Base-by-base conservation (phyloP, 768 basidiomycete genomes). In the Xanthoconium purpureum region DNA sequence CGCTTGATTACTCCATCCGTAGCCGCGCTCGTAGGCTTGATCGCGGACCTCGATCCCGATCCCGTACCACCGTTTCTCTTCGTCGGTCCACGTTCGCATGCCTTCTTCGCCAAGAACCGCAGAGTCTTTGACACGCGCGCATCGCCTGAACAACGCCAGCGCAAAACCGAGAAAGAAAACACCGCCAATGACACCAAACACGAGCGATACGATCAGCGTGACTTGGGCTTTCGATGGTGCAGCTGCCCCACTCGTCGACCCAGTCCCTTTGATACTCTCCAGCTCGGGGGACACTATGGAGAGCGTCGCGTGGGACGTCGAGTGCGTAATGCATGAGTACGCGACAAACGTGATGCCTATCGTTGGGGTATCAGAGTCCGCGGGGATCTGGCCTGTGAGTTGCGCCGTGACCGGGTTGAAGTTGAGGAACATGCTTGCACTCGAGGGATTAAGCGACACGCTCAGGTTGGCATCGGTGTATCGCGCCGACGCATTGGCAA, bases 61-160 rank as follows among this genome's bases (percentile, higher is more conserved):
- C 18, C 84, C 84, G 63, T 89, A 88, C 85, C 87, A 89, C 60
- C 75, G 80, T 57, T 78, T 81, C 58, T 90, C 89, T 57, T 80
- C 80, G 47, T 83, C 84, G 17, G 82, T 81, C 81, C 79, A 85
- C 3, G 77, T 82, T 30, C 73, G 75, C 29, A 71, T 72, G 13
- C 81, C 86, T 64, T 84, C 84, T 63, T 85, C 82, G 18, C 83
- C 84, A 2, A 74, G 67, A n/a, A 83, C 57, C 5, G 82, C 87
- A 1, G 83, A 77, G 64, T 88, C 88, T 43, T 81, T 76, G 38
- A 87, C 80, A 52, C 75, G 75, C 1, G 81, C 79, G 55, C 79
- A 85, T 39, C 78, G 76, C 42, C 85, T 76, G 57, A 87, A 72
- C 42, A 75, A 56, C 3, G 87, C 83, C 45, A 90, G 69, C n/a